Conservation (phyloP, 768 basidiomycete genomes). For the Rhizopogon roseolus region DNA sequence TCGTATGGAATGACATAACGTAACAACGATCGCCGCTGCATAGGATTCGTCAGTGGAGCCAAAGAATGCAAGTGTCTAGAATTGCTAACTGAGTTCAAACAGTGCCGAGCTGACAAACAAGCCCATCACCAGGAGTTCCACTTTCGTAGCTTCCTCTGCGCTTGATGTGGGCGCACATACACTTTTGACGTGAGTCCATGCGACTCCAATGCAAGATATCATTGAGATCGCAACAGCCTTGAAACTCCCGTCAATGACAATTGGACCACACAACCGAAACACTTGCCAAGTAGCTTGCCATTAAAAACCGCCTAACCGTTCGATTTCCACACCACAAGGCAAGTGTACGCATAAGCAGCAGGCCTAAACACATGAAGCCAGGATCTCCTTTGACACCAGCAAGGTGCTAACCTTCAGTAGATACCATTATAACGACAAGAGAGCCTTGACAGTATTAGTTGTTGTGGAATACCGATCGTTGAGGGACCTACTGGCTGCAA, state of each 20-base stretch:
- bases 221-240: slow-evolving; percentile 4
- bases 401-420: slow-evolving; percentile 1
- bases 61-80: not conserved
- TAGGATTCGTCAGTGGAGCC: not conserved
- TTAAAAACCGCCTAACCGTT: not conserved
- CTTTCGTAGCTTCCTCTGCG: not conserved
- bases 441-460: not conserved
- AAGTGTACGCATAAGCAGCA: slow-evolving; percentile 9
- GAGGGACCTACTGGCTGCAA: slow-evolving; percentile 1
- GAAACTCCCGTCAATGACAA: not conserved
- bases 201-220: not conserved
- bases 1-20: not conserved
- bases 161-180: not conserved
- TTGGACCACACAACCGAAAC: not conserved
- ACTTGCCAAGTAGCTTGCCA: slow-evolving; percentile 1
- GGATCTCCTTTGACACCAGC: not conserved
- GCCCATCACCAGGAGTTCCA: not conserved
- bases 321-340: slow-evolving; percentile 1
- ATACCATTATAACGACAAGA: slow-evolving; percentile 3
- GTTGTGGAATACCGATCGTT: not conserved
- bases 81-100: slow-evolving; percentile 1
- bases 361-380: not conserved
- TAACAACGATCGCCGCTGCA: slow-evolving; percentile 1
- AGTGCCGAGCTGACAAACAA: not conserved
- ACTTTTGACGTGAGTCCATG: not conserved